A percentile compares a stretch with the other conserved stretches of the same genome.
phyloP scores from a whole-genome alignment of 2,329 filamentous ascomycete species.

The Diplodia seriata region DNA sequence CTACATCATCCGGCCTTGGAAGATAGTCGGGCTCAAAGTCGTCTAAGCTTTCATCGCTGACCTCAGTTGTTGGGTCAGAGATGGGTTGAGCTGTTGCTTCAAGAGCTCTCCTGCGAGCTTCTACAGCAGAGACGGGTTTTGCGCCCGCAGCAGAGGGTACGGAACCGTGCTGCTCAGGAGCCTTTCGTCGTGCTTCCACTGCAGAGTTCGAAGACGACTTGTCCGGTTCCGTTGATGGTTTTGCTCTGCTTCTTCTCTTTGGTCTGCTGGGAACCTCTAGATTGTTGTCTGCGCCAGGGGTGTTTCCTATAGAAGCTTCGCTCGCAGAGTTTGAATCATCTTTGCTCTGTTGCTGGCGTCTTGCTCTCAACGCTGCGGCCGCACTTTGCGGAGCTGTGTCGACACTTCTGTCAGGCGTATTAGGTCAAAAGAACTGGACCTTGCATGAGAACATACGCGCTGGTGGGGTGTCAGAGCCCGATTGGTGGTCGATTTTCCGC shows the following conservation, averaged over 20 bases:
- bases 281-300: not conserved
- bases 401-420: constrained; percentile 26
- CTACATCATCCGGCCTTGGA: constrained; percentile 21
- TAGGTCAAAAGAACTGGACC: constrained; percentile 12
- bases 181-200: not conserved
- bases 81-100: constrained; percentile 1
- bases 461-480: not conserved
- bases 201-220: not conserved
- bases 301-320: not conserved
- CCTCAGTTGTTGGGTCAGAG: not conserved
- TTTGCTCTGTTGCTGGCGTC: constrained; percentile 12
- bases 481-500: constrained; percentile 19
- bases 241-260: constrained; percentile 13
- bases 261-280: not conserved
- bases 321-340: not conserved
- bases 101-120: constrained; percentile 21
- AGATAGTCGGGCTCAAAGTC: constrained; percentile 23
- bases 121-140: constrained; percentile 21
- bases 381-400: constrained; percentile 28
- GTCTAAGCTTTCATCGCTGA: constrained; percentile 29
- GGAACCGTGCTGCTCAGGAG: not conserved
- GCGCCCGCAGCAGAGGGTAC: not conserved
- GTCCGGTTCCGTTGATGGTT: not conserved
- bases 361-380: constrained; percentile 27
- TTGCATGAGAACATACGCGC: constrained; percentile 7